Evolutionary conservation across 306 rosid genomes (phyloP).

Genomic region (Pterocarpus macrocarpus): DNA sequence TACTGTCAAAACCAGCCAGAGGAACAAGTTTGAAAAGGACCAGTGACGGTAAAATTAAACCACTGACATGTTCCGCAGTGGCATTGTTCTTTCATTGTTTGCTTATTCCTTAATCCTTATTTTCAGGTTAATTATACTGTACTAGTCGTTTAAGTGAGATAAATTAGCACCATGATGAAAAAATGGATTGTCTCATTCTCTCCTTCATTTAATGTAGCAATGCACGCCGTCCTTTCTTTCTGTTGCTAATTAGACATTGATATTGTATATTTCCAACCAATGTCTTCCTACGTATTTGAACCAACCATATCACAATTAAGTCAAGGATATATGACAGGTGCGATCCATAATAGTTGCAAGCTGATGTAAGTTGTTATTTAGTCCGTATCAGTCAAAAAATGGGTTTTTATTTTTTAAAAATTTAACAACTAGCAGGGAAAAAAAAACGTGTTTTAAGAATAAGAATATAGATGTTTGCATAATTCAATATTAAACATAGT

Average conservation of each 20-base stretch:
- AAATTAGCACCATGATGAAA: not conserved
- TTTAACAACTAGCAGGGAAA: not conserved
- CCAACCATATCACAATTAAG: constrained; percentile 18
- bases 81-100: constrained; percentile 17
- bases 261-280: not conserved
- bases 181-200: constrained; percentile 21
- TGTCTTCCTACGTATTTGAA: constrained; percentile 10
- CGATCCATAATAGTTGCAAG: not conserved
- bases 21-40: constrained; percentile 56
- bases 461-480: not conserved
- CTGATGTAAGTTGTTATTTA: not conserved
- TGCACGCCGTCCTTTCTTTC: constrained; percentile 16
- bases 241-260: constrained; percentile 2
- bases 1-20: constrained; percentile 54
- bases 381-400: not conserved
- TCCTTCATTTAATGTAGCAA: constrained; percentile 24
- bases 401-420: too few relatives aligned
- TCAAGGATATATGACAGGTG: not conserved
- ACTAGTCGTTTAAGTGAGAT: not conserved
- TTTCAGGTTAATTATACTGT: constrained; percentile 15
- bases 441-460: constrained; percentile 9
- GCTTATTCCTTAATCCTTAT: not conserved
- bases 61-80: constrained; percentile 39
- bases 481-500: not conserved
- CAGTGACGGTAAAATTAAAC: constrained; percentile 55